Evolutionary conservation across 148 eudicot species (phyloP), one percentile per base, ranked within the genome.

Genomic region (Arbutus unedo): DNA sequence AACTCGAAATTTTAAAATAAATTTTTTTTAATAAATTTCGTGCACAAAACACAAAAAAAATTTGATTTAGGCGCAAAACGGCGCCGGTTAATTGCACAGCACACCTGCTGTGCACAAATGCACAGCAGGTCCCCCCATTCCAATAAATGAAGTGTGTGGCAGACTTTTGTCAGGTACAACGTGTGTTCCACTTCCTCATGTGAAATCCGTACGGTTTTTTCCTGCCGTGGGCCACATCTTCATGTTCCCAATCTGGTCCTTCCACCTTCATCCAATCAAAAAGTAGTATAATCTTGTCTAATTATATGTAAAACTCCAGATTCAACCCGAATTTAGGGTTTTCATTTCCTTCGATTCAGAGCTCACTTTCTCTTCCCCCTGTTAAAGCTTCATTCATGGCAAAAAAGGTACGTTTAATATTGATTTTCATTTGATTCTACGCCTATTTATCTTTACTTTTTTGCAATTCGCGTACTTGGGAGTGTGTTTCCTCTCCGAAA

Each of bases 321-420:
- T 79, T 49, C 62, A 64, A 49, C 41, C 53, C 41, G 51, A 10
- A 0, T 21, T n/a, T 83, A 85, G 85, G 84, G 90, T 81, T 85
- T 85, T 79, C 53, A 64, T 51, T 23, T 51, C 77, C 45, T 55
- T 66, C 50, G n/a, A 23, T 83, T 75, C 79, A 25, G 19, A 77
- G 64, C 14, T 79, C 80, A 48, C 78, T 47, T 56, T 53, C 54
- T 16, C 25, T 57, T 16, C 51, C 48, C 68, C 72, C 19, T 3
- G 19, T 64, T 81, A 50, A 75, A 75, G 8, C 73, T 68, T 79
- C 80, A 79, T 80, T 78, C 77, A 82, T 82, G 85, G 82, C 75
- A 60, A 10, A 53, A 67, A 81, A 88, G 88, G 88, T 88, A 85
- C 80, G 86, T 59, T 23, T 10, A 18, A 1, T 25, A 18, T 4